Base-by-base conservation (phyloP, 1,139 yeast species). In the Debaryomyces sp. region DNA sequence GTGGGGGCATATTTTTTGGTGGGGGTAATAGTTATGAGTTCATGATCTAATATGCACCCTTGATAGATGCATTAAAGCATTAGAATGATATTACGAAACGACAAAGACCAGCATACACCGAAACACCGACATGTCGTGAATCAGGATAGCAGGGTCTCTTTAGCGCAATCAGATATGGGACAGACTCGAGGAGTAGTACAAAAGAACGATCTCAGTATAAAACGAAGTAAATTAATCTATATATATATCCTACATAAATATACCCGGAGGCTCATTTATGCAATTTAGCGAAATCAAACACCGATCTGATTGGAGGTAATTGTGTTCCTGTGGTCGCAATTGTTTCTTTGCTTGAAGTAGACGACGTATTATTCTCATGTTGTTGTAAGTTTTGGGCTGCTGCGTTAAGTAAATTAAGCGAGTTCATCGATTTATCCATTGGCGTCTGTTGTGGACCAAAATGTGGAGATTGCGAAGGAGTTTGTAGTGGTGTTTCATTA, bases 401-500 rank as follows among this genome's bases (percentile, higher is more conserved):
- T 4, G 57, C 61, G 30, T 60, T 60, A 24, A 55, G 55, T 50
- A 62, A 54, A 42, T 55, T 55, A 34, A 57, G 51, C 6, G 60
- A 44, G 29, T 44, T 50, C 50, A 36, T 38, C n/a, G 40, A 29
- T 34, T 44, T 50, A 21, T 48, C 47, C n/a, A 32, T 7, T 12
- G 41, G 47, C n/a, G 45, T 22, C 15, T 47, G 51, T 30, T 57
- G 59, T 2, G 77, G 70, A 37, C 60, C 65, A 51, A 74, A 61
- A 43, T 66, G 75, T 5, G 80, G 80, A 32, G 77, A 70, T 47
- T 74, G 78, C 24, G 67, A 62, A n/a, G 80, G 80, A 0, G 80
- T 75, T 50, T 71, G 75, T 33, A 70, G 57, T 8, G 78, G 78
- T 2, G 78, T 72, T 17, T 71, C 76, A 46, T 60, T 62, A 3